phyloP scores from a whole-genome alignment of 2,329 filamentous ascomycete species.

The Orbilia brochopaga region DNA sequence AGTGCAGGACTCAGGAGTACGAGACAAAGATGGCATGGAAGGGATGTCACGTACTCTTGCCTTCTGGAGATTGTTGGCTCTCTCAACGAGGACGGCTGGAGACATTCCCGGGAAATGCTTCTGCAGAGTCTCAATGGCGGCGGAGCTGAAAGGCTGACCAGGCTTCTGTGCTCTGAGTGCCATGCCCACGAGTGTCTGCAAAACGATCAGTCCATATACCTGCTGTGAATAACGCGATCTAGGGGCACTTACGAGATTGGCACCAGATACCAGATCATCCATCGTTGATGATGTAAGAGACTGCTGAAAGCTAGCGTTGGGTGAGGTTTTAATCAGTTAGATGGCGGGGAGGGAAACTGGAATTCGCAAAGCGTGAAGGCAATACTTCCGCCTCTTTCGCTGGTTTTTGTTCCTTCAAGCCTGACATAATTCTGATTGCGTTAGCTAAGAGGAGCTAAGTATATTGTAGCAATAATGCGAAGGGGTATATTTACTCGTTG shows the following conservation, averaged over 20 bases:
- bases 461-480: no score
- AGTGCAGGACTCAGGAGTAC: not conserved
- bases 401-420: no score
- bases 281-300: conserved; percentile 1
- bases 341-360: no score
- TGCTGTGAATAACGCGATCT: not conserved
- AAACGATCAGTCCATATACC: not conserved
- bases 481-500: no score
- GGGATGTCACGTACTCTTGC: conserved; percentile 15
- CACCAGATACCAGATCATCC: conserved; percentile 22
- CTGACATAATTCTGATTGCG: no score
- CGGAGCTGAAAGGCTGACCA: conserved; percentile 24
- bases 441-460: no score
- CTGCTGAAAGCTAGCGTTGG: not conserved
- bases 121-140: conserved; percentile 22
- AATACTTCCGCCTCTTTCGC: no score
- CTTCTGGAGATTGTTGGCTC: conserved; percentile 12
- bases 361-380: no score
- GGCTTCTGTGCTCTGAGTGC: conserved; percentile 16
- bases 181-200: conserved; percentile 24
- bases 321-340: not conserved
- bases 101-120: conserved; percentile 27
- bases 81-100: conserved; percentile 7
- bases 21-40: not conserved
- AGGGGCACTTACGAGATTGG: conserved; percentile 16